Base-by-base conservation (phyloP, 305 asterid species). In the Solanum hybrid region DNA sequence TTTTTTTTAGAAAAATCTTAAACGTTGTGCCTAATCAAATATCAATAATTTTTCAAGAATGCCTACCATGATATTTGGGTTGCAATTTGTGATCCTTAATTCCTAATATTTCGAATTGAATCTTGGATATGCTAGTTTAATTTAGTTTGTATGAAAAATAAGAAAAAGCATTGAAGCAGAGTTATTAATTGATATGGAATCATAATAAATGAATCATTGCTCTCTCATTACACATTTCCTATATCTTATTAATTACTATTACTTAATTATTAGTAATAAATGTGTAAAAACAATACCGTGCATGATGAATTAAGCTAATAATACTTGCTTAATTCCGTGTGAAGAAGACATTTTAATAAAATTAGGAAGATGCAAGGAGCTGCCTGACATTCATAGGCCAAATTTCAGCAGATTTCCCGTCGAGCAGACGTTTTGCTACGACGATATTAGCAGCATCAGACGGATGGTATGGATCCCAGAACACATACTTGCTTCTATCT, bases 391-490 rank as follows among this genome's bases (percentile, higher is more conserved):
- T 96, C 9, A 94, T 64, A 20, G 98, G 99, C 96, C 94, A 96
- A 76, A 95, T 90, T 91, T 95, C 93, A 6, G 29, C 16, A 2
- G 94, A n/a, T 26, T 92, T 91, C 22, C 97, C 97, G 74, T 95
- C 91, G 42, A 95, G 8, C 36, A 96, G 87, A 16, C 97, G 94
- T 75, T 83, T 90, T 12, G 99, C 96, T 8, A 93, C 90, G 36
- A 96, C 36, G 20, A 88, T 14, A 69, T 96, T 95, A 57, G 96
- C 94, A 18, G 99, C 94, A 33, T 96, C 97, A 4, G 94, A 57
- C 31, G 98, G 99, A 86, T 96, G 98, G 31, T 79, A 95, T 75
- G 98, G 92, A 92, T 96, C 98, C 98, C 98, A 96, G 36, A 96
- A 96, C 37, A 95, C 96, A 89, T 92, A 94, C 61, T 95, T 96